Evolutionary conservation across 2,329 filamentous ascomycete species (phyloP).

Genomic region (Hypoxylon sp.): DNA sequence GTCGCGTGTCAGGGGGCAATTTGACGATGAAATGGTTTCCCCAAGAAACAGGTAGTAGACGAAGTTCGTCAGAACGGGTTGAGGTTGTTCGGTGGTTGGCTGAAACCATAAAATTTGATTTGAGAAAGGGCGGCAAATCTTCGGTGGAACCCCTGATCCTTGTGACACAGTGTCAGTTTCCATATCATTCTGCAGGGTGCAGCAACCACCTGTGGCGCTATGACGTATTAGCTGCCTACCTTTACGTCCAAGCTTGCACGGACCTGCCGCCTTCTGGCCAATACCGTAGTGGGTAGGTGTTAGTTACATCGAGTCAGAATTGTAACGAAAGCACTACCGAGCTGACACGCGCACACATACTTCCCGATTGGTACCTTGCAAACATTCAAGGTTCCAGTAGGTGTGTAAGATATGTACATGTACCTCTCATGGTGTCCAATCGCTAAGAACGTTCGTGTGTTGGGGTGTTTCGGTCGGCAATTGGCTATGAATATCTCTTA

Average conservation of each 20-base stretch:
- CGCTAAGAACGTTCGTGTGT: background rate
- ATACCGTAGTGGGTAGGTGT: background rate
- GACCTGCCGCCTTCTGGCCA: background rate
- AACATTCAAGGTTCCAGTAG: slow-evolving; percentile 1
- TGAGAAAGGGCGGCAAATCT: slow-evolving; percentile 34
- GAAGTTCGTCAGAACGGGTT: slow-evolving; percentile 20
- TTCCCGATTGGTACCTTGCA: background rate
- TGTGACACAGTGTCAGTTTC: slow-evolving; percentile 25
- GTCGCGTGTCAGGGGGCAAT: slow-evolving; percentile 35
- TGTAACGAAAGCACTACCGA: background rate
- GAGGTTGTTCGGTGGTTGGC: slow-evolving; percentile 41
- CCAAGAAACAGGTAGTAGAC: slow-evolving; percentile 27
- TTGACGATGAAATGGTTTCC: slow-evolving; percentile 36
- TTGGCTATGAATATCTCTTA: background rate
- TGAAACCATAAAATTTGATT: slow-evolving; percentile 45
- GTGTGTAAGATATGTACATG: background rate
- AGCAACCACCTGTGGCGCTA: slow-evolving; percentile 7
- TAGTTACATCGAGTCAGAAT: background rate
- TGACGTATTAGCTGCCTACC: slow-evolving; percentile 26
- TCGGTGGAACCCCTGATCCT: slow-evolving; percentile 35
- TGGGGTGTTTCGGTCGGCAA: background rate
- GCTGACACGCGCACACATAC: background rate
- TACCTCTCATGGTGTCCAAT: background rate
- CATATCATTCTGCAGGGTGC: background rate
- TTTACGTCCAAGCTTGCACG: background rate